Conservation (phyloP, 352 stramenopile species). For the Phytophthora idaei region DNA sequence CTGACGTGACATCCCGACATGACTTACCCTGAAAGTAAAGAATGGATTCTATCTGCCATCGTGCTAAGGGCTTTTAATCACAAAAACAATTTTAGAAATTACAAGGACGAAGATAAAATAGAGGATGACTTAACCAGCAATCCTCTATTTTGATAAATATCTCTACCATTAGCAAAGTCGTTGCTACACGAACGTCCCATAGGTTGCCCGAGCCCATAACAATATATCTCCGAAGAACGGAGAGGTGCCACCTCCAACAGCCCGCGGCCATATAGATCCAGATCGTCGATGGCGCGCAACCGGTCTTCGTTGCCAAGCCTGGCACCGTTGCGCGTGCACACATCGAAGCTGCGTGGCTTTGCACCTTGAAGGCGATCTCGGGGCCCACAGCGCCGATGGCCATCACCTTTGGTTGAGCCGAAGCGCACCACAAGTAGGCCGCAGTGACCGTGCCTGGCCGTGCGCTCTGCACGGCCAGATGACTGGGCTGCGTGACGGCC, state of each 20-base stretch:
- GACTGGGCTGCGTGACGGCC: slow-evolving; percentile 13
- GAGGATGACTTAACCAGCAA: too few species aligned
- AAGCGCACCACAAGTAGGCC: slow-evolving; percentile 9
- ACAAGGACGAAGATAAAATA: too few species aligned
- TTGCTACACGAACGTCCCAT: too few species aligned
- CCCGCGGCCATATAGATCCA: slow-evolving; percentile 63
- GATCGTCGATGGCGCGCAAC: slow-evolving; percentile 66
- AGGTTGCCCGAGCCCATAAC: too few species aligned
- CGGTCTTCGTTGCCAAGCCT: slow-evolving; percentile 71
- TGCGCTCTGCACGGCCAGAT: not conserved
- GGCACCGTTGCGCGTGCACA: slow-evolving; percentile 51
- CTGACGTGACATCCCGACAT: too few species aligned
- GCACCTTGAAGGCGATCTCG: slow-evolving; percentile 54
- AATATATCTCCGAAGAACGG: slow-evolving; percentile 33
- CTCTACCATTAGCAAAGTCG: slow-evolving; percentile 50
- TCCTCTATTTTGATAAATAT: slow-evolving; percentile 17
- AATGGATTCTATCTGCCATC: too few species aligned
- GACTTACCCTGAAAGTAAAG: too few species aligned
- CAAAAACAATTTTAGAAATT: too few species aligned
- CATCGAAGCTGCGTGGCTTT: slow-evolving; percentile 36
- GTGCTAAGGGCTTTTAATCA: too few species aligned
- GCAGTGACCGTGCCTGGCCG: slow-evolving; percentile 1
- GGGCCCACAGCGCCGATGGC: slow-evolving; percentile 46
- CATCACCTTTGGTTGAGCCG: not conserved
- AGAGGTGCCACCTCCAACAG: slow-evolving; percentile 51